These are phyloP conservation scores for Clonostachys chloroleuca DNA, from an alignment of 2,329 filamentous ascomycete species.

Conservation along the genomic window DNA sequence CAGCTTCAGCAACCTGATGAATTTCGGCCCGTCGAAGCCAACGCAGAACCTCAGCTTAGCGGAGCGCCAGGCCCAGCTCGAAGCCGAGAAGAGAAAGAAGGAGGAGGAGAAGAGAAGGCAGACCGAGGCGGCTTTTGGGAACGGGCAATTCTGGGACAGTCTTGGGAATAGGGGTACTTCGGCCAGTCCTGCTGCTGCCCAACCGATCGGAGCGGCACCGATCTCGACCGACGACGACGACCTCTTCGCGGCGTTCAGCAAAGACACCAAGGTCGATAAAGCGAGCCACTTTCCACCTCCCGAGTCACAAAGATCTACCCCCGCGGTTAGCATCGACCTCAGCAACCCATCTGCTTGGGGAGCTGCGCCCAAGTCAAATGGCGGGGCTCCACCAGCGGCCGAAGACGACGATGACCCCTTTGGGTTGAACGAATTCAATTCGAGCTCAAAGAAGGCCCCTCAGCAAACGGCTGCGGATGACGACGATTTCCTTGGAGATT, in stretches of 20 bases:
- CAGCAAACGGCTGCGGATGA: constrained; percentile 38
- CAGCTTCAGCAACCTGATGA: constrained; percentile 75
- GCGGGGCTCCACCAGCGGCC: constrained; percentile 18
- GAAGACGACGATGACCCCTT: constrained; percentile 85
- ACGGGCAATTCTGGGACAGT: constrained; percentile 71
- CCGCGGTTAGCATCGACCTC: constrained; percentile 43
- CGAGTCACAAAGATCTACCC: constrained; percentile 36
- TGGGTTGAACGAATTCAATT: constrained; percentile 64
- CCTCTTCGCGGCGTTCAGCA: constrained; percentile 63
- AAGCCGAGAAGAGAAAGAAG: constrained; percentile 64
- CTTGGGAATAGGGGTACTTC: constrained; percentile 53
- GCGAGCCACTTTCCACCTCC: constrained; percentile 59
- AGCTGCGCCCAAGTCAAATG: constrained; percentile 9
- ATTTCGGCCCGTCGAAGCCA: constrained; percentile 49
- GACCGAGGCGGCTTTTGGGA: constrained; percentile 74
- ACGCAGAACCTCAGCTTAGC: constrained; percentile 71
- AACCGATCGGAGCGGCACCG: constrained; percentile 3
- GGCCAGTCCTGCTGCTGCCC: constrained; percentile 18
- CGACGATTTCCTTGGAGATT: constrained; percentile 61
- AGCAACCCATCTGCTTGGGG: constrained; percentile 50
- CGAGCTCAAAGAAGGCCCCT: constrained; percentile 13
- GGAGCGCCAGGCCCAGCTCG: constrained; percentile 68
- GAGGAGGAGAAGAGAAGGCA: constrained; percentile 69
- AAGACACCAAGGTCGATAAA: constrained; percentile 63
- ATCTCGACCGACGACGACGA: constrained; percentile 48